These are phyloP conservation scores for Cyclotella sp. DNA, from an alignment of 108 stramenopile species.

Conservation along the genomic window DNA sequence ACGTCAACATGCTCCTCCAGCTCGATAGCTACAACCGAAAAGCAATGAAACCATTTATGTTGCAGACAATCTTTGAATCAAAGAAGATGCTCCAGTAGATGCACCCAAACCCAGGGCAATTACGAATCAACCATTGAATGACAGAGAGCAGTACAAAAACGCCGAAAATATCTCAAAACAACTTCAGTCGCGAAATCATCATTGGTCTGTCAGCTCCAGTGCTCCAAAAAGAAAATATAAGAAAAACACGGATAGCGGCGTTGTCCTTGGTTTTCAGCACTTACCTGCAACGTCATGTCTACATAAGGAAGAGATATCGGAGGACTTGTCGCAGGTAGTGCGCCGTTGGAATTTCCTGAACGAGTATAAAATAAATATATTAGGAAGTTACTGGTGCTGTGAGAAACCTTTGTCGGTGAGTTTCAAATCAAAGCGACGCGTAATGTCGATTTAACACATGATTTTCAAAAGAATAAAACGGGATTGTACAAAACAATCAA, in stretches of 20 bases:
- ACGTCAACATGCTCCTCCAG: no score
- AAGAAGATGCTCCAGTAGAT: no score
- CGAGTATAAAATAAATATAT: not conserved
- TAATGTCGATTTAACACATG: no score
- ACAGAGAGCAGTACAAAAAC: no score
- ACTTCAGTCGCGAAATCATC: not conserved
- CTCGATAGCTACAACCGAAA: no score
- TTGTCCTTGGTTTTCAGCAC: not conserved
- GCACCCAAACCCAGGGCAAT: no score
- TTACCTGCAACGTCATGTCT: conserved; percentile 91
- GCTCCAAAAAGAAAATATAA: not conserved
- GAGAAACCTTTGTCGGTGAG: no score
- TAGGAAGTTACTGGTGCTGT: no score
- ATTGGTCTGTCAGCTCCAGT: not conserved
- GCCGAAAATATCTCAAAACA: not conserved
- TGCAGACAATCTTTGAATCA: no score
- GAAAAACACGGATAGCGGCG: not conserved
- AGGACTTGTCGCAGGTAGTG: conserved; percentile 67
- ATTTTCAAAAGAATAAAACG: not conserved
- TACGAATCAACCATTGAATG: no score
- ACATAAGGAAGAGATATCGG: conserved; percentile 81
- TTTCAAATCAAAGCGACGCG: no score
- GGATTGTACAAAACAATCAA: not conserved
- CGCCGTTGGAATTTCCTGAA: conserved; percentile 24
- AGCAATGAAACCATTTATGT: no score